A percentile compares a stretch with the other conserved stretches of the same genome.
phyloP scores from a whole-genome alignment of 2,329 filamentous ascomycete species.

The Seiridium cupressi region DNA sequence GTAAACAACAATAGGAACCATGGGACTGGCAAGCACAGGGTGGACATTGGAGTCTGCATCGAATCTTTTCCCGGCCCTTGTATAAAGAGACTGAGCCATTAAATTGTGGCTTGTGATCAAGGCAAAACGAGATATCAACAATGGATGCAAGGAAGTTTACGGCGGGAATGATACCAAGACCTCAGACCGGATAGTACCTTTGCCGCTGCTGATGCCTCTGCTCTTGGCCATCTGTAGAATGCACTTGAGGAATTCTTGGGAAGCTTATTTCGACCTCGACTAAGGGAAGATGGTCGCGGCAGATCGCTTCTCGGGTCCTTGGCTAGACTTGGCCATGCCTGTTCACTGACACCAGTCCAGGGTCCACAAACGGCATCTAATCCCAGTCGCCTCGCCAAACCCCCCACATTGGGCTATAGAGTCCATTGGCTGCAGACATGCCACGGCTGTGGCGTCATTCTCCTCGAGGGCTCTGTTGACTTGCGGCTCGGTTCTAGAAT shows the following conservation, averaged over 20 bases:
- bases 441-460: not conserved
- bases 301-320: not conserved
- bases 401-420: not conserved
- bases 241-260: not conserved
- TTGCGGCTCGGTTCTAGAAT: not conserved
- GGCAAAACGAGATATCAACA: no score
- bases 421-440: not conserved
- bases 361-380: not conserved
- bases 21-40: not conserved
- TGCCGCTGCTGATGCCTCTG: not conserved
- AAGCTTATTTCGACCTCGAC: not conserved
- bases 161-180: not conserved
- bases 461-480: not conserved
- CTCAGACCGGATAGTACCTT: not conserved
- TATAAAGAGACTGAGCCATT: no score
- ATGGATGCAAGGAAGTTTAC: no score
- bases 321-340: not conserved
- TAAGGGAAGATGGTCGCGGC: not conserved
- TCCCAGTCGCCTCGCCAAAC: not conserved
- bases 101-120: no score
- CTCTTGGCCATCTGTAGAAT: not conserved
- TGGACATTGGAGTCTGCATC: no score
- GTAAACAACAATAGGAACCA: not conserved
- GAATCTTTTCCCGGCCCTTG: no score
- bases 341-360: not conserved